Evolutionary conservation across 1,139 yeast species (phyloP), one percentile per base, ranked within the genome.

Genomic region (Yamadazyma blattariae): DNA sequence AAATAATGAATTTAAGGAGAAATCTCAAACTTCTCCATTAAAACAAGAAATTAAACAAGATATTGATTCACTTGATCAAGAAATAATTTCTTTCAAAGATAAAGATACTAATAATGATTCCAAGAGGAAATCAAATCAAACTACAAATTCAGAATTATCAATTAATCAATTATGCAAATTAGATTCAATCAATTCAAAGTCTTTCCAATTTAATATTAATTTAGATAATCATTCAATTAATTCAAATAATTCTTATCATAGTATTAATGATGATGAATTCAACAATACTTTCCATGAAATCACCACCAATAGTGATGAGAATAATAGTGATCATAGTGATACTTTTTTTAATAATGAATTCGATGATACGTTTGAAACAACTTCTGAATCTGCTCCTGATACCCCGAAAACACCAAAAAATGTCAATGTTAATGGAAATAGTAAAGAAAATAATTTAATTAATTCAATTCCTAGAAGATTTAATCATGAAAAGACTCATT

Each of bases 131-230:
- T n/a, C n/a, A n/a, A 18, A 5, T 6, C 14, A 28, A 7, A 13
- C 26, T 14, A 26, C 11, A 23, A 30, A 26, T 15, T 18, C 23
- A 12, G 21, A 22, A 20, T 9, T 32, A 8, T 36, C 39, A 7
- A 29, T 46, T 23, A 40, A 40, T 29, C 40, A 42, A 26, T 36
- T 46, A 24, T 40, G 43, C 10, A 35, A 46, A 18, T 34, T 45
- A 10, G 32, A 40, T 23, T 48, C 47, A 8, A 35, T 45, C 17
- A 44, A 46, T 30, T 39, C 46, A 16, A 38, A 40, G 30, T 42
- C 49, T 9, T 44, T 46, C 28, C 43, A 42, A 28, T 45, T 45
- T 27, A 36, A 45, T 23, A 31, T 46, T 20, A 36, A 39, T 27
- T 25, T 45, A 7, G 42, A 43, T 27, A 20, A 15, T 12, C 5